Evolutionary conservation across 2,329 filamentous ascomycete species (phyloP).

Genomic region (Xylaria sp.): DNA sequence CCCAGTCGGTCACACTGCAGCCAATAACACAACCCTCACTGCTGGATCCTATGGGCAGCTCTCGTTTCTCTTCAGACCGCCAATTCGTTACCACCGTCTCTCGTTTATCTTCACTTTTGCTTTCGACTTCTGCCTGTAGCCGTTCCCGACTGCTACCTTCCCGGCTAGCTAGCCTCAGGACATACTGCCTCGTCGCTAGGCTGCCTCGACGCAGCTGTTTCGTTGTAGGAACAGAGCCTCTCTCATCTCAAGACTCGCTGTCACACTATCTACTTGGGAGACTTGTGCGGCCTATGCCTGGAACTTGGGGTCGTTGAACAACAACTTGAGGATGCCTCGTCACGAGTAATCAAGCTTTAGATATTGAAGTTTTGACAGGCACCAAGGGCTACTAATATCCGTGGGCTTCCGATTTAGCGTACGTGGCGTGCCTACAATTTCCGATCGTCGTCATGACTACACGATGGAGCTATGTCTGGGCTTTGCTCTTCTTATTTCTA

Average conservation of each 20-base stretch:
- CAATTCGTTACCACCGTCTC: slow-evolving; percentile 23
- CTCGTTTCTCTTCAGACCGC: slow-evolving; percentile 29
- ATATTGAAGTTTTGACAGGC: slow-evolving; percentile 28
- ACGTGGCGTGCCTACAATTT: not conserved
- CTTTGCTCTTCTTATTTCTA: slow-evolving; percentile 55
- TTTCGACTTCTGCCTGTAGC: slow-evolving; percentile 26
- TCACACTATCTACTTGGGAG: slow-evolving; percentile 3
- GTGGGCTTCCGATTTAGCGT: not conserved
- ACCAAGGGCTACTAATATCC: slow-evolving; percentile 32
- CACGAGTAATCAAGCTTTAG: slow-evolving; percentile 30
- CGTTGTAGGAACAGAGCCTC: slow-evolving; percentile 11
- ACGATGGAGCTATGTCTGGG: slow-evolving; percentile 51
- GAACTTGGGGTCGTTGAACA: slow-evolving; percentile 27
- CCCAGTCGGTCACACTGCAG: slow-evolving; percentile 37
- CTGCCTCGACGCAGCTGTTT: slow-evolving; percentile 13
- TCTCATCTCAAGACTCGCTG: slow-evolving; percentile 2
- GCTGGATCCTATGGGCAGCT: slow-evolving; percentile 24
- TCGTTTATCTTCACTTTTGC: slow-evolving; percentile 25
- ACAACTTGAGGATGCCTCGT: slow-evolving; percentile 39
- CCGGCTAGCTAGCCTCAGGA: slow-evolving; percentile 21
- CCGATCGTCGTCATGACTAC: slow-evolving; percentile 49
- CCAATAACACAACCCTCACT: slow-evolving; percentile 32
- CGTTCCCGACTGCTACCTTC: slow-evolving; percentile 22
- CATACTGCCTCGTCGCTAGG: not conserved
- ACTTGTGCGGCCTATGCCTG: slow-evolving; percentile 12